A percentile compares a stretch with the other conserved stretches of the same genome.
These are phyloP conservation scores for Phytophthora cactorum DNA, from an alignment of 352 stramenopile species.

Conservation along the genomic window DNA sequence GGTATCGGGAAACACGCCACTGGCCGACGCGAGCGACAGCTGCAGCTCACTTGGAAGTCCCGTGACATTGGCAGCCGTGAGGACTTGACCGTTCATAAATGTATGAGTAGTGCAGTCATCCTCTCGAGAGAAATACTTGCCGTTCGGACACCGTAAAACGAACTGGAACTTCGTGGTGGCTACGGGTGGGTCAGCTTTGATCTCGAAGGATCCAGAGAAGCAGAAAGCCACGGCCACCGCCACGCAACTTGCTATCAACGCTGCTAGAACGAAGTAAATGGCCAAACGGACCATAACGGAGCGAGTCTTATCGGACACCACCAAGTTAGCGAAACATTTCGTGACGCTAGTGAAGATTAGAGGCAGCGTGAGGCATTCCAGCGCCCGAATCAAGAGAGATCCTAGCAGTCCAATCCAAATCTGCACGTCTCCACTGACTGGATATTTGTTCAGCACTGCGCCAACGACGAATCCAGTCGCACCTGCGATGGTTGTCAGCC, in stretches of 20 bases:
- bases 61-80: slow-evolving; percentile 56
- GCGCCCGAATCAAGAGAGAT: slow-evolving; percentile 36
- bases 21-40: slow-evolving; percentile 33
- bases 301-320: slow-evolving; percentile 56
- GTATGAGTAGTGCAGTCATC: slow-evolving; percentile 31
- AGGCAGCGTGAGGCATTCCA: slow-evolving; percentile 65
- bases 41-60: slow-evolving; percentile 39
- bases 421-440: slow-evolving; percentile 29
- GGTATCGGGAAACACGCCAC: slow-evolving; percentile 36
- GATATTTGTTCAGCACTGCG: slow-evolving; percentile 40
- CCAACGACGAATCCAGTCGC: slow-evolving; percentile 46
- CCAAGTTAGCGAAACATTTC: slow-evolving; percentile 63
- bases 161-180: slow-evolving; percentile 37
- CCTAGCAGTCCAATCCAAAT: slow-evolving; percentile 53
- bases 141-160: slow-evolving; percentile 60
- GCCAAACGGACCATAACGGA: slow-evolving; percentile 54
- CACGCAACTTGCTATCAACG: slow-evolving; percentile 49
- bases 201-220: slow-evolving; percentile 36
- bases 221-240: slow-evolving; percentile 46
- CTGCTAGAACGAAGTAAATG: slow-evolving; percentile 50
- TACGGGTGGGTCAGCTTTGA: slow-evolving; percentile 16
- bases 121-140: slow-evolving; percentile 45
- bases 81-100: slow-evolving; percentile 37
- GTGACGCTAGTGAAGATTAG: slow-evolving; percentile 80
- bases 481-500: slow-evolving; percentile 40